Evolutionary conservation across 2,329 filamentous ascomycete species (phyloP).

Genomic region (Pestalotiopsis sp.): DNA sequence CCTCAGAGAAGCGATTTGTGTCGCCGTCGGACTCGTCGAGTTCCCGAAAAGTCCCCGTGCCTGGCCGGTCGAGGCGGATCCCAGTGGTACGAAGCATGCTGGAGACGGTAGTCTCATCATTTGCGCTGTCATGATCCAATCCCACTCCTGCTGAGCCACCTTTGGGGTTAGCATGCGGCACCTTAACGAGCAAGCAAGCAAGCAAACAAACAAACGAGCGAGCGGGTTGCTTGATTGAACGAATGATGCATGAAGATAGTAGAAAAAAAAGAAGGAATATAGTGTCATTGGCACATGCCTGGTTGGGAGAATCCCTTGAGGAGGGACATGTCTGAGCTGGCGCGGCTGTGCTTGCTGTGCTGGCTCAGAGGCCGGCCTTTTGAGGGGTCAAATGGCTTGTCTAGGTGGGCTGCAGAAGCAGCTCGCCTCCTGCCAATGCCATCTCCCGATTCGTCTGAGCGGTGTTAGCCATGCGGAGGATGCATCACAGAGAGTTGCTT

Average conservation of each 20-base stretch:
- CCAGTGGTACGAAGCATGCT: slow-evolving; percentile 54
- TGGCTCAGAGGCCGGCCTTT: slow-evolving; percentile 57
- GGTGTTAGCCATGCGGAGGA: neutral
- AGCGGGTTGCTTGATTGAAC: neutral
- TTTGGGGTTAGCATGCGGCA: slow-evolving; percentile 45
- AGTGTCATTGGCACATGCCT: slow-evolving; percentile 42
- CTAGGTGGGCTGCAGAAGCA: slow-evolving; percentile 63
- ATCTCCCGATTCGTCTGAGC: slow-evolving; percentile 40
- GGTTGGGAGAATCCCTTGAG: slow-evolving; percentile 55
- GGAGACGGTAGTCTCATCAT: slow-evolving; percentile 47
- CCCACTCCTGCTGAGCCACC: slow-evolving; percentile 30
- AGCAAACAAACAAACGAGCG: neutral
- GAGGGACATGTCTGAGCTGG: slow-evolving; percentile 70
- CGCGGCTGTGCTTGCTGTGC: slow-evolving; percentile 68
- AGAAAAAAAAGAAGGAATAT: neutral
- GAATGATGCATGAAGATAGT: neutral
- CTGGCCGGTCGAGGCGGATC: slow-evolving; percentile 50
- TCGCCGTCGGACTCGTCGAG: slow-evolving; percentile 72
- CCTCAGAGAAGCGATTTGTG: slow-evolving; percentile 66
- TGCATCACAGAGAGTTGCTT: slow-evolving; percentile 4
- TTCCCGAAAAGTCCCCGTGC: slow-evolving; percentile 61
- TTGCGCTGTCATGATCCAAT: slow-evolving; percentile 40
- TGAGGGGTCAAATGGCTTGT: slow-evolving; percentile 51
- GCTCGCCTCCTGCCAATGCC: slow-evolving; percentile 51
- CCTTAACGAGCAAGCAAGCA: slow-evolving; percentile 32